Conservation (phyloP, 2,329 filamentous ascomycete species). For the Helminthosporium solani region DNA sequence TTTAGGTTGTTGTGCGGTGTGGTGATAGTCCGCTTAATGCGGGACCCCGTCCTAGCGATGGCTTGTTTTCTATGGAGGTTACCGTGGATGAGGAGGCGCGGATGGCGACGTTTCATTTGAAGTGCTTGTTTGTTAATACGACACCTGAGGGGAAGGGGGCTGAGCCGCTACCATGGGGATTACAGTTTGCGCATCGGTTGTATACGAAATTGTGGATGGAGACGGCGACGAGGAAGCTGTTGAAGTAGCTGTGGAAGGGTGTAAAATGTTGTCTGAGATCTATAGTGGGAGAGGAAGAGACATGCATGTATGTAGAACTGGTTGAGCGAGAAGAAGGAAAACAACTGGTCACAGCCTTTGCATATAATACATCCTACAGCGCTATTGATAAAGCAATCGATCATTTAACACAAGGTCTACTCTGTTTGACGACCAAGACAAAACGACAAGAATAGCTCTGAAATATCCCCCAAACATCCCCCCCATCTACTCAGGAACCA, state of each 20-base stretch:
- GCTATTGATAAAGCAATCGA: too few relatives aligned
- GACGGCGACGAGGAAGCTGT: conserved; percentile 40
- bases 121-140: conserved; percentile 44
- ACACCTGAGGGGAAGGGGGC: conserved; percentile 35
- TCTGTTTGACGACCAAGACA: too few relatives aligned
- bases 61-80: conserved; percentile 44
- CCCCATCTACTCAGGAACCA: too few relatives aligned
- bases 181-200: conserved; percentile 37
- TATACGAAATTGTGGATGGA: conserved; percentile 47
- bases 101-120: conserved; percentile 42
- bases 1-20: conserved; percentile 41
- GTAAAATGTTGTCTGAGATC: not conserved
- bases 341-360: too few relatives aligned
- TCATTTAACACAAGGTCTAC: too few relatives aligned
- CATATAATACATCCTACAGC: too few relatives aligned
- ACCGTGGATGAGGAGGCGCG: conserved; percentile 37
- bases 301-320: too few relatives aligned
- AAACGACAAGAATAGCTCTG: too few relatives aligned
- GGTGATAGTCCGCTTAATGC: conserved; percentile 39
- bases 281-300: too few relatives aligned
- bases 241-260: conserved; percentile 22
- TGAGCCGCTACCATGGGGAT: conserved; percentile 28
- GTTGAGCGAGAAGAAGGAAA: too few relatives aligned
- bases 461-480: too few relatives aligned
- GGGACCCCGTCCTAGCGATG: conserved; percentile 35